A percentile compares a stretch with the other conserved stretches of the same genome.
phyloP scores from a whole-genome alignment of 371 early-diverging fungal species.

The Mortierella sp. region DNA sequence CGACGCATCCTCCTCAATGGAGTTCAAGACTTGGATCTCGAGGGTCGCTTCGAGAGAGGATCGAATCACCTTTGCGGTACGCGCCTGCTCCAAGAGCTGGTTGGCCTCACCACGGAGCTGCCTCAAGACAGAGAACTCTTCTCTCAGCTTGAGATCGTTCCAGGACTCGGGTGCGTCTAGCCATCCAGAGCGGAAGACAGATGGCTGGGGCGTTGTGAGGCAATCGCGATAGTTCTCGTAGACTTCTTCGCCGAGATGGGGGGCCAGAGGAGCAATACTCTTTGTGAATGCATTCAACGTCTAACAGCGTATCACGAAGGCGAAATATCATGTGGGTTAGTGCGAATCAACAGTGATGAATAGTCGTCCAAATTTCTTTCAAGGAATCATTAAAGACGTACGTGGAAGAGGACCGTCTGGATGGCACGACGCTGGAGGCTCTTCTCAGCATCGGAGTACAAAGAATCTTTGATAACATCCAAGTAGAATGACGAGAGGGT shows the following conservation, averaged over 20 bases:
- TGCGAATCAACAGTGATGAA: too few species aligned
- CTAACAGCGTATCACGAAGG: too few species aligned
- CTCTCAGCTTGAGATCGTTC: slow-evolving; percentile 61
- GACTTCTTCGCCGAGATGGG: slow-evolving; percentile 84
- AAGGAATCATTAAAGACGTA: too few species aligned
- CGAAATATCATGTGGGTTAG: slow-evolving; percentile 1
- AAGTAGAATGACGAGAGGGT: slow-evolving; percentile 85
- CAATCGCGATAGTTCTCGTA: slow-evolving; percentile 71
- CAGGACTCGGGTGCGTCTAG: slow-evolving; percentile 64
- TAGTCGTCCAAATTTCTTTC: too few species aligned
- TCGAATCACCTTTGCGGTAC: slow-evolving; percentile 72
- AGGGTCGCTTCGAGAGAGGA: slow-evolving; percentile 68
- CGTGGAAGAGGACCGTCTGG: slow-evolving; percentile 79
- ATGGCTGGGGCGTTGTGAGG: slow-evolving; percentile 60
- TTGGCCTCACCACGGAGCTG: slow-evolving; percentile 72
- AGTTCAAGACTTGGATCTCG: slow-evolving; percentile 52
- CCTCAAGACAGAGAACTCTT: slow-evolving; percentile 69
- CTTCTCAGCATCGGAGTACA: slow-evolving; percentile 71
- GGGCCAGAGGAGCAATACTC: slow-evolving; percentile 75
- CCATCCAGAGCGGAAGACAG: slow-evolving; percentile 79
- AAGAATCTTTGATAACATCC: slow-evolving; percentile 85
- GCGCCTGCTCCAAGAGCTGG: slow-evolving; percentile 73
- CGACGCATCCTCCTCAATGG: slow-evolving; percentile 38
- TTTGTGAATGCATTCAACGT: slow-evolving; percentile 70
- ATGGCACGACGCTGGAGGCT: slow-evolving; percentile 67